Evolutionary conservation across 305 asterid species (phyloP).

Genomic region (Fraxinus dipetala): DNA sequence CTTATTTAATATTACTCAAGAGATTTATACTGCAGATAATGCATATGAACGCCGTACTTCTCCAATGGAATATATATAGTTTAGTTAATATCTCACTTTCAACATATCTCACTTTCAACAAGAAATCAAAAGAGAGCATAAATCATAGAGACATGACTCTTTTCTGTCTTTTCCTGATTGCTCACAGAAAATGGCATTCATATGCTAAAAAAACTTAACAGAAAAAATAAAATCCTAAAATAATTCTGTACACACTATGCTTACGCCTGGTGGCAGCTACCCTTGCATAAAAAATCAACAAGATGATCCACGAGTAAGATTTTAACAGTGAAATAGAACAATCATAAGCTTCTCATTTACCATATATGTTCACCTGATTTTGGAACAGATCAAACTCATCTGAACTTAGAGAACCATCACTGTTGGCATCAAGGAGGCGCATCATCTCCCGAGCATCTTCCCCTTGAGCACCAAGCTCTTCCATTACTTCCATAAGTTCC

Average conservation of each 20-base stretch:
- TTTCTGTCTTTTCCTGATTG: background rate
- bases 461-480: constrained; percentile 85
- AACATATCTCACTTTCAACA: background rate
- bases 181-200: background rate
- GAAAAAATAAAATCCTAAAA: background rate
- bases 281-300: background rate
- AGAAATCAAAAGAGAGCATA: background rate
- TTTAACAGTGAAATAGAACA: background rate
- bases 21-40: background rate
- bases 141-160: background rate
- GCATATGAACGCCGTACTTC: background rate
- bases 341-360: background rate
- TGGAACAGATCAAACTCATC: constrained; percentile 84
- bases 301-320: constrained; percentile 14
- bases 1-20: background rate
- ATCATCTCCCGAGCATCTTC: constrained; percentile 97
- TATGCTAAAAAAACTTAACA: background rate
- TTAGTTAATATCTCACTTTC: background rate
- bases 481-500: constrained; percentile 96
- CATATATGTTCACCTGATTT: constrained; percentile 54
- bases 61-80: background rate
- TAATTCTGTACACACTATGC: background rate
- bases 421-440: constrained; percentile 80
- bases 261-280: background rate
- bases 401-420: constrained; percentile 84